phyloP scores from a whole-genome alignment of 768 basidiomycete genomes.

The Lactifluus hygrophoroides region DNA sequence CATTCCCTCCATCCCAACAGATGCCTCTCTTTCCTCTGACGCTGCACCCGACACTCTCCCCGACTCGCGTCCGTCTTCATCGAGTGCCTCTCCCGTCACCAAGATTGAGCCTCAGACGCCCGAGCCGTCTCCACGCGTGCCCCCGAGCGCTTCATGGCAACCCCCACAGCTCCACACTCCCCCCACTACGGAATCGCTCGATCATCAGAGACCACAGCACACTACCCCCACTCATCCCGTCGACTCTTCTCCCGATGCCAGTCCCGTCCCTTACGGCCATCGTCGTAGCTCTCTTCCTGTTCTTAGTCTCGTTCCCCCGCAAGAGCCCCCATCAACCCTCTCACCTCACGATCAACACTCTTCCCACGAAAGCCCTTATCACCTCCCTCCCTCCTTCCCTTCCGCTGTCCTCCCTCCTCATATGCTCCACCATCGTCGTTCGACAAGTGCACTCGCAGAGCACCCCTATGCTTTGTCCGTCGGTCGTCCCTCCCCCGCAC shows the following conservation, averaged over 20 bases:
- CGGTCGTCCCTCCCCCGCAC: not conserved
- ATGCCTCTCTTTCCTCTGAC: not conserved
- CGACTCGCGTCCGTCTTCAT: not conserved
- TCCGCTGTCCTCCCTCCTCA: conserved; percentile 8
- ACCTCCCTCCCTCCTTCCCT: conserved; percentile 5
- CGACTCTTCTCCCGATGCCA: conserved; percentile 2
- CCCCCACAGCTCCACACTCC: conserved; percentile 1
- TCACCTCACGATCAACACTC: not conserved
- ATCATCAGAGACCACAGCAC: not conserved
- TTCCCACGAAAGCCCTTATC: not conserved
- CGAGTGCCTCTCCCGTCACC: conserved; percentile 11
- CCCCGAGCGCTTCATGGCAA: conserved; percentile 10
- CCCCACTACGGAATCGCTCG: not conserved
- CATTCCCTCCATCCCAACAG: not conserved
- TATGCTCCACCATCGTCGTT: conserved; percentile 15
- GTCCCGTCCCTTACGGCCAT: conserved; percentile 5
- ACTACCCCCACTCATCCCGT: not conserved
- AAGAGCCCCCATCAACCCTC: not conserved
- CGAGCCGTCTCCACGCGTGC: conserved; percentile 11
- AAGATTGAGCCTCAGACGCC: conserved; percentile 17
- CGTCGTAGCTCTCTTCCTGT: conserved; percentile 18
- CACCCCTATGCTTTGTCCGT: conserved; percentile 9
- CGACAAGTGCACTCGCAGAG: conserved; percentile 10
- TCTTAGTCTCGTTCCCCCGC: conserved; percentile 12
- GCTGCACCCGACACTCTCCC: not conserved